Conservation (phyloP, 495 filamentous ascomycete species). For the Ramalina peruviana region DNA sequence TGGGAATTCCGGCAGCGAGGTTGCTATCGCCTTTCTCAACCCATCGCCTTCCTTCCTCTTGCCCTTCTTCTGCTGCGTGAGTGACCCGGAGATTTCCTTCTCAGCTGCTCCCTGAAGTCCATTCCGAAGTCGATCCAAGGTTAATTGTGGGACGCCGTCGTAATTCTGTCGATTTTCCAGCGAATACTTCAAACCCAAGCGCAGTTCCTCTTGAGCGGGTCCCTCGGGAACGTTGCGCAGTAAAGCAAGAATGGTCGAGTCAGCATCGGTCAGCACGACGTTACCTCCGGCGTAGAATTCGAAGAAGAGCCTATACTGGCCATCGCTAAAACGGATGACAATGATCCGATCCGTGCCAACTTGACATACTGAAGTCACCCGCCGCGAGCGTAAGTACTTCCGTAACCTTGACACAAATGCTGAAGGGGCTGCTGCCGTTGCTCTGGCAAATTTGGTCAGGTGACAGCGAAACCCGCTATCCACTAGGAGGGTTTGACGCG, state of each 20-base stretch:
- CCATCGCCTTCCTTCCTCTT: constrained; percentile 67
- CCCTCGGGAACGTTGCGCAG: constrained; percentile 72
- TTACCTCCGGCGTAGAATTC: constrained; percentile 98
- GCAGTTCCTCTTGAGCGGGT: constrained; percentile 54
- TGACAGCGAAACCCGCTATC: constrained; percentile 96
- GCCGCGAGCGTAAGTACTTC: constrained; percentile 73
- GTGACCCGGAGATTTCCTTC: constrained; percentile 34
- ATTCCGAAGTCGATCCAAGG: constrained; percentile 50
- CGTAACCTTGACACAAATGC: constrained; percentile 70
- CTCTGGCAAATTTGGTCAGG: constrained; percentile 74
- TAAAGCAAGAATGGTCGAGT: constrained; percentile 63
- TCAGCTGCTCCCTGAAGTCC: constrained; percentile 54
- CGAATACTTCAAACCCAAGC: constrained; percentile 62
- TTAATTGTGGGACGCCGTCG: constrained; percentile 57
- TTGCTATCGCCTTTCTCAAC: constrained; percentile 62
- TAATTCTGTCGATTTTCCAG: constrained; percentile 73
- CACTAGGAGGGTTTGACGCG: constrained; percentile 74
- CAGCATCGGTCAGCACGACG: constrained; percentile 74
- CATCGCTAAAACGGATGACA: constrained; percentile 85
- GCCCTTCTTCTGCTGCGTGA: constrained; percentile 50
- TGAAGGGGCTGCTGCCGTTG: constrained; percentile 69
- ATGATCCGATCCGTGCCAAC: constrained; percentile 89
- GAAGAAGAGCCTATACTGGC: constrained; percentile 70
- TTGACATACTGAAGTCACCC: constrained; percentile 68
- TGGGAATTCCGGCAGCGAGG: constrained; percentile 73